phyloP scores from a whole-genome alignment of 371 early-diverging fungal genomes.

The Smittium culicis region DNA sequence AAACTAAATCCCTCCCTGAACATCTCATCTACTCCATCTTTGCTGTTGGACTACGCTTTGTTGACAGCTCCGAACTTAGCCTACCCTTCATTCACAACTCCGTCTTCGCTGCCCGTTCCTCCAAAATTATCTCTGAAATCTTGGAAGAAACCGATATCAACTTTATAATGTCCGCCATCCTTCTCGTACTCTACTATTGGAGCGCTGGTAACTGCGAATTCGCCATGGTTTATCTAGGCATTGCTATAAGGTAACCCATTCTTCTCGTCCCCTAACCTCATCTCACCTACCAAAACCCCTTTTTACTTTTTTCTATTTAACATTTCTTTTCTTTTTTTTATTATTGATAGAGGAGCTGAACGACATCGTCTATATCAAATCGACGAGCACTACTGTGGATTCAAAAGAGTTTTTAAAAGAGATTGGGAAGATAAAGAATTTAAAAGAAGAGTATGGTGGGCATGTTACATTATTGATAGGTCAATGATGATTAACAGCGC shows the following conservation, averaged over 20 bases:
- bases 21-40: constrained; percentile 8
- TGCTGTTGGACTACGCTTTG: constrained; percentile 4
- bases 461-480: constrained; percentile 26
- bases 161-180: constrained; percentile 3
- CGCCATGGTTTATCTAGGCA: constrained; percentile 9
- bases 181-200: constrained; percentile 8
- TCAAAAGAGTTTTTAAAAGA: constrained; percentile 9
- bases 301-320: background rate
- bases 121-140: constrained; percentile 8
- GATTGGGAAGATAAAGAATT: constrained; percentile 11
- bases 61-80: constrained; percentile 1
- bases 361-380: constrained; percentile 29
- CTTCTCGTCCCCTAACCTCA: background rate
- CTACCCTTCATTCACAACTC: constrained; percentile 4
- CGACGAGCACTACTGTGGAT: constrained; percentile 21
- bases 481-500: constrained; percentile 29
- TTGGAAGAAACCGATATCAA: constrained; percentile 10
- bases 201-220: constrained; percentile 5
- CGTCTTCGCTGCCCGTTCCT: constrained; percentile 3
- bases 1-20: constrained; percentile 10
- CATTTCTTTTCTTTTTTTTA: background rate
- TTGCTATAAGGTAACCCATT: background rate
- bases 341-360: constrained; percentile 20
- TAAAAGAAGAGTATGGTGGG: constrained; percentile 31
- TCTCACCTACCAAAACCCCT: too few species aligned